Conservation (phyloP, 139 green algal species). For the Pseudopediastrum boryanum region DNA sequence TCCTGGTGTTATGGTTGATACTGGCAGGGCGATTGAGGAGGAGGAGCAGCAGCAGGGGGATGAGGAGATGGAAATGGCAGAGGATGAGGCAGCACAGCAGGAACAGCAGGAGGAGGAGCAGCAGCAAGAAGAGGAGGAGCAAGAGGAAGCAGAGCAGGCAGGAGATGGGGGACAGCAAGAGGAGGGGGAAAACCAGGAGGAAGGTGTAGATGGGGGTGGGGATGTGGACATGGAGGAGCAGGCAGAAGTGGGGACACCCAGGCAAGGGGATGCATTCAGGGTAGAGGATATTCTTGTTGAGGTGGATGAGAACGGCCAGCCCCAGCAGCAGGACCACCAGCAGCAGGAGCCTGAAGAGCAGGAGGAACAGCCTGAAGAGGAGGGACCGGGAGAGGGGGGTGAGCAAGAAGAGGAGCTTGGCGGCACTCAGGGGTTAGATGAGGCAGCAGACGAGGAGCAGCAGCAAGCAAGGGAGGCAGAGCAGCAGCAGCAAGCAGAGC, state of each 20-base stretch:
- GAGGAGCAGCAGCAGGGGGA: conserved; percentile 21
- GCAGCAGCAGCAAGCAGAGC: too few species aligned
- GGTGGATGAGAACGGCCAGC: neutral
- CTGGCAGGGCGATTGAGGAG: neutral
- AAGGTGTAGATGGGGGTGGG: neutral
- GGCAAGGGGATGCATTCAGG: neutral
- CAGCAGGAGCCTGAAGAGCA: too few species aligned
- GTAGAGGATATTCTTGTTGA: neutral
- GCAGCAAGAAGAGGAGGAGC: neutral
- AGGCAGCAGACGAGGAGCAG: neutral
- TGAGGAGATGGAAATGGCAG: neutral
- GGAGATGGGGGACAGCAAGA: neutral
- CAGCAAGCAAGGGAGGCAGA: too few species aligned
- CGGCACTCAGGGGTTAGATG: too few species aligned
- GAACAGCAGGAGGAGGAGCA: neutral
- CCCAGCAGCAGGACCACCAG: too few species aligned
- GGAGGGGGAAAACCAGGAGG: neutral
- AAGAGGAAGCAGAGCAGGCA: neutral
- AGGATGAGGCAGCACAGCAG: neutral
- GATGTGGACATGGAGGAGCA: neutral
- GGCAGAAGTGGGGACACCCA: neutral
- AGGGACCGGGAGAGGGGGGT: too few species aligned
- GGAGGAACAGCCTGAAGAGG: too few species aligned
- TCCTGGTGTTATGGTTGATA: neutral
- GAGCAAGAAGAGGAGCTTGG: too few species aligned